Evolutionary conservation across 2,329 filamentous ascomycete genomes (phyloP).

Genomic region (Dactylellina drechsleri): DNA sequence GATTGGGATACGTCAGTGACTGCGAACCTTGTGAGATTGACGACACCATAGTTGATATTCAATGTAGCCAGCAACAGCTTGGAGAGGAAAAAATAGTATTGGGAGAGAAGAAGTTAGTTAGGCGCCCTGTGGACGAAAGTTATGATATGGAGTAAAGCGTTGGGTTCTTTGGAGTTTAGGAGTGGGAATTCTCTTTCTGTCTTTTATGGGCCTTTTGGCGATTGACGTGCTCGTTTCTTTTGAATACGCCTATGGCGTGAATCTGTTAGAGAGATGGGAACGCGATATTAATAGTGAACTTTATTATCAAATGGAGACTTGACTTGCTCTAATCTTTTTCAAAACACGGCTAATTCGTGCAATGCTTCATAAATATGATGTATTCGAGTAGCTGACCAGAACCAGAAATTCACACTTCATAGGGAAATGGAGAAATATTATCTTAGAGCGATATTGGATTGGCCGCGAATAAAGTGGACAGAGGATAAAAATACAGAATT

Average conservation of each 20-base stretch:
- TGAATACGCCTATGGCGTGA: background rate
- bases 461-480: background rate
- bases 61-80: background rate
- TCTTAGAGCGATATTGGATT: too few species aligned
- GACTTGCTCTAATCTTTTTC: too few species aligned
- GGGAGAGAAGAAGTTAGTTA: conserved; percentile 1
- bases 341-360: too few species aligned
- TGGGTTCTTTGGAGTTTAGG: background rate
- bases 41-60: background rate
- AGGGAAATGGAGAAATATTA: too few species aligned
- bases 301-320: too few species aligned
- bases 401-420: too few species aligned
- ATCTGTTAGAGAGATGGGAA: too few species aligned
- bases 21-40: conserved; percentile 27
- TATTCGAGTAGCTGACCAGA: too few species aligned
- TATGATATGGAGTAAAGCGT: conserved; percentile 24
- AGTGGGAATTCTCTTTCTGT: background rate
- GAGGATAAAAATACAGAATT: background rate
- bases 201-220: background rate
- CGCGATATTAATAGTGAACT: too few species aligned
- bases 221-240: background rate
- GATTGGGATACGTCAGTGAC: conserved; percentile 43
- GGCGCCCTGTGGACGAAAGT: conserved; percentile 7
- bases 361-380: too few species aligned
- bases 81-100: background rate